Percentiles rank a stretch among this genome's conserved stretches.
phyloP scores from a whole-genome alignment of 352 stramenopile species.

The Phytophthora boehmeriae region DNA sequence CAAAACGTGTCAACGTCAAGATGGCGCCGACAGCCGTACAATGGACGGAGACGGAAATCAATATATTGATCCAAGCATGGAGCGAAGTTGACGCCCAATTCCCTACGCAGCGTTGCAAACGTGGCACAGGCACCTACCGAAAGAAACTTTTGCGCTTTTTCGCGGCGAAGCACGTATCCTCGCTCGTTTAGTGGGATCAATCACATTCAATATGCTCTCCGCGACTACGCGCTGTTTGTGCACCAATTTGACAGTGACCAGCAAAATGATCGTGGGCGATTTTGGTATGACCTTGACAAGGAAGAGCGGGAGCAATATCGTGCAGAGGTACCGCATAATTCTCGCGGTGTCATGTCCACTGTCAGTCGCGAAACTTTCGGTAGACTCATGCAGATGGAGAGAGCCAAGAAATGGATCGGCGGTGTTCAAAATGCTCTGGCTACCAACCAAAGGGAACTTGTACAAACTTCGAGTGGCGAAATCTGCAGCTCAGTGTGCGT shows the following conservation, averaged over 20 bases:
- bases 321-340: background rate
- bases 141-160: conserved; percentile 24
- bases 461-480: too few species aligned
- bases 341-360: conserved; percentile 1
- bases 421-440: background rate
- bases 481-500: too few species aligned
- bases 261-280: conserved; percentile 13
- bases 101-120: conserved; percentile 10
- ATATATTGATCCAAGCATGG: conserved; percentile 21
- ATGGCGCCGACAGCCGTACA: background rate
- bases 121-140: conserved; percentile 10
- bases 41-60: conserved; percentile 29
- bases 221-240: conserved; percentile 25
- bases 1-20: background rate
- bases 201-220: conserved; percentile 15
- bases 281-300: conserved; percentile 24
- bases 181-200: conserved; percentile 12
- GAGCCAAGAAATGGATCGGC: conserved; percentile 19
- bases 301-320: conserved; percentile 12
- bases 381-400: conserved; percentile 24
- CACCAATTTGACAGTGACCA: conserved; percentile 19
- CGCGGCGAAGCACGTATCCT: conserved; percentile 1
- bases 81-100: conserved; percentile 27
- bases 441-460: too few species aligned
- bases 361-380: conserved; percentile 18